A percentile compares a stretch with the other conserved stretches of the same genome.
Conservation (phyloP, 805 yeast genomes). For the Metschnikowia aberdeeniae region DNA sequence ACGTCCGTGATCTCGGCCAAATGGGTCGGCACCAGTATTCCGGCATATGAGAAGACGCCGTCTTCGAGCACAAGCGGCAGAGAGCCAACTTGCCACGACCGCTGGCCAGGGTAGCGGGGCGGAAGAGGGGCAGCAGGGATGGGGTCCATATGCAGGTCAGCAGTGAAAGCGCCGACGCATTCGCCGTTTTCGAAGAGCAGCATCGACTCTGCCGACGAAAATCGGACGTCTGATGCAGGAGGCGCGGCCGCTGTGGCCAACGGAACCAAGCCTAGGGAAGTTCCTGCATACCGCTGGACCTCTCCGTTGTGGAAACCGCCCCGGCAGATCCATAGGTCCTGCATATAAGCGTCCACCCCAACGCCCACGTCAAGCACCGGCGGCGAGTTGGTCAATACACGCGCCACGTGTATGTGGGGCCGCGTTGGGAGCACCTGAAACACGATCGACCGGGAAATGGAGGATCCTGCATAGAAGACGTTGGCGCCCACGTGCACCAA, state of each 20-base stretch:
- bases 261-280: not conserved
- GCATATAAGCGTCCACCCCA: not conserved
- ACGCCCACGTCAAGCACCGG: conserved; percentile 28
- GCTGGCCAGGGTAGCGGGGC: not conserved
- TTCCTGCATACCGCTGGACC: conserved; percentile 8
- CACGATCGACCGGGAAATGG: conserved; percentile 27
- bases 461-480: conserved; percentile 29
- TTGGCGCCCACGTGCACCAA: conserved; percentile 25
- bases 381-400: conserved; percentile 24
- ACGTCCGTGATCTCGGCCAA: conserved; percentile 7
- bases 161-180: not conserved
- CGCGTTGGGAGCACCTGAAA: conserved; percentile 22
- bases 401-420: conserved; percentile 25
- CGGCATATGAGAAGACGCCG: not conserved
- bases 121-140: not conserved
- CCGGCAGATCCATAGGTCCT: conserved; percentile 23
- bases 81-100: not conserved
- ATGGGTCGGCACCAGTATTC: not conserved
- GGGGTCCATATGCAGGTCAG: not conserved
- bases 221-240: not conserved
- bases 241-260: not conserved
- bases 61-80: not conserved
- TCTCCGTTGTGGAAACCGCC: conserved; percentile 38
- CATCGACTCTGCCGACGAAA: not conserved
- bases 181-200: not conserved